Base-by-base conservation (phyloP, 371 early-diverging fungal genomes). In the Umbelopsis sp. region DNA sequence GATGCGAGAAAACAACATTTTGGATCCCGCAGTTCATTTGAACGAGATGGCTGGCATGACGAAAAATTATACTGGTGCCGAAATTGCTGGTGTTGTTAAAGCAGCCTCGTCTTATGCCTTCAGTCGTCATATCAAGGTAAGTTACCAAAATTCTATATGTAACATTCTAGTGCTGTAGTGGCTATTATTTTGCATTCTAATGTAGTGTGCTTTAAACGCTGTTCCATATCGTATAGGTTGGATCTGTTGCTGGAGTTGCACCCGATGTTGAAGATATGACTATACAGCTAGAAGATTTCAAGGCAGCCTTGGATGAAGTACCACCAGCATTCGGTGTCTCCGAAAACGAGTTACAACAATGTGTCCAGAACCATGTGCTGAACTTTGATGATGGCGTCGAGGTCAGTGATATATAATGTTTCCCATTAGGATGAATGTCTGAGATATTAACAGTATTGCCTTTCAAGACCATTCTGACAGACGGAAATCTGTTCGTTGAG, bases 1-100 rank as follows among this genome's bases (percentile, higher is more conserved):
- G 89, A 98, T 99, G 94, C 83, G 87, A 41, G 82, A 91, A 44
- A 95, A 96, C 79, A 83, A 94, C 65, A 88, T 98, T 44, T 73
- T 99, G 57, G 96, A 87, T 44, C n/a, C 72, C 0, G 95, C 96
- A 80, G 99, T 99, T 18, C 90, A 95, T 70, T 70, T 99, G 25
- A 75, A 80, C 1, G 96, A 98, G 78, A 80, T 99, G 65, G 97
- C 99, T 0, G 83, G 84, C 1, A 72, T 96, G 68, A 96, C 99
- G n/a, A 98, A 96, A 83, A 99, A 99, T 87, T 99, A 95, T 79
- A 97, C 96, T 70, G 99, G 99, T 78, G 99, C 99, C 46, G 99
- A 99, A 79, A 97, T 99, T 69, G 70, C 96, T 14, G 98, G 99
- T 78, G 85, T 99, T 16, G 95, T 99, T 16, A 98, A 97, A 74